phyloP scores from a whole-genome alignment of 2,329 filamentous ascomycete genomes.

The Coniochaeta prunicola region DNA sequence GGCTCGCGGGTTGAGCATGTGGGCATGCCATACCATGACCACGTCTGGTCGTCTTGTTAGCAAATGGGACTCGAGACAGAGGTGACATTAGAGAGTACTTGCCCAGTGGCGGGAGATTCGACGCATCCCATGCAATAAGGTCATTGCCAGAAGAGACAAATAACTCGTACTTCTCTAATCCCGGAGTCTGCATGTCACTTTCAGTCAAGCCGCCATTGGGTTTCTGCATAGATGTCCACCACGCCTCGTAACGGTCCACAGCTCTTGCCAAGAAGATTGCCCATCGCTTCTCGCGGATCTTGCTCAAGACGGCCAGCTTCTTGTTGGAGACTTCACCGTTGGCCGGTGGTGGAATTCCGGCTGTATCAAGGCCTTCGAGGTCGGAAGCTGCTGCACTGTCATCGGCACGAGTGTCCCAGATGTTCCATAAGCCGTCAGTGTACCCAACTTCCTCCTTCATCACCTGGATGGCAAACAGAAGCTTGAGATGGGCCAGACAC shows the following conservation, averaged over 20 bases:
- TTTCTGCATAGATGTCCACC: slow-evolving; percentile 44
- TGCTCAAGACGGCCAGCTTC: slow-evolving; percentile 36
- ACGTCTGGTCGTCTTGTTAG: slow-evolving; percentile 45
- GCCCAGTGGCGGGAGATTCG: slow-evolving; percentile 53
- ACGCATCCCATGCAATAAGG: slow-evolving; percentile 12
- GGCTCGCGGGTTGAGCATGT: slow-evolving; percentile 69
- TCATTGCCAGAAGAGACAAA: slow-evolving; percentile 28
- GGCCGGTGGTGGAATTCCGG: background rate
- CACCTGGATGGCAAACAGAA: slow-evolving; percentile 60
- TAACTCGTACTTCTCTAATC: slow-evolving; percentile 16
- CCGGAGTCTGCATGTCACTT: slow-evolving; percentile 22
- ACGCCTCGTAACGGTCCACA: slow-evolving; percentile 58
- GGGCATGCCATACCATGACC: slow-evolving; percentile 72
- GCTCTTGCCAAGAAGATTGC: slow-evolving; percentile 61
- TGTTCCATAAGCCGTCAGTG: slow-evolving; percentile 58
- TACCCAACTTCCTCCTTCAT: slow-evolving; percentile 62
- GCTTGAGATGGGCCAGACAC: slow-evolving; percentile 67
- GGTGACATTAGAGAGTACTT: slow-evolving; percentile 14
- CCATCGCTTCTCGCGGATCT: slow-evolving; percentile 67
- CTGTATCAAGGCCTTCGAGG: background rate
- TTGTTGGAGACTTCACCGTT: slow-evolving; percentile 12
- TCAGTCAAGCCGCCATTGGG: slow-evolving; percentile 22
- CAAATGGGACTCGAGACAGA: background rate
- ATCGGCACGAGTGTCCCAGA: slow-evolving; percentile 41
- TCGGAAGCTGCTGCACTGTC: slow-evolving; percentile 6